Percentiles rank a stretch among this genome's conserved stretches.
Evolutionary conservation across 1,139 yeast genomes (phyloP).

Genomic region (Magnusiomyces magnusii): DNA sequence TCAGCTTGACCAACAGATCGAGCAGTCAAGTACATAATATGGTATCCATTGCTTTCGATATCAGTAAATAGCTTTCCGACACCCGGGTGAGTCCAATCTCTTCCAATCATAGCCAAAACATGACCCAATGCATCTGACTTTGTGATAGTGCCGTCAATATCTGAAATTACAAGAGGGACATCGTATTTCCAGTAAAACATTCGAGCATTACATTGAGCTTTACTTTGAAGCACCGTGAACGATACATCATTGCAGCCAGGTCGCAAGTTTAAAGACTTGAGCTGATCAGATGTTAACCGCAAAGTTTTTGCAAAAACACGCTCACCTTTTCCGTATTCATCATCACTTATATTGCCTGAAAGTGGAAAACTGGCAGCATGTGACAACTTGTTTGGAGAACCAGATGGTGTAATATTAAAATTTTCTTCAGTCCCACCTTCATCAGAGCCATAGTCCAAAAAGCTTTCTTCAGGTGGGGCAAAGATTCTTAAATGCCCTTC

Average conservation of each 20-base stretch:
- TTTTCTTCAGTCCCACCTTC: neutral
- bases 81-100: constrained; percentile 98
- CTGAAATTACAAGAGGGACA: constrained; percentile 90
- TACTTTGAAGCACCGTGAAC: constrained; percentile 77
- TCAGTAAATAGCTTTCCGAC: constrained; percentile 88
- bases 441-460: neutral
- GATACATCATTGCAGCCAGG: constrained; percentile 73
- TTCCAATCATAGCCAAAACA: constrained; percentile 84
- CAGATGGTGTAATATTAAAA: neutral
- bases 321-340: constrained; percentile 6
- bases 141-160: constrained; percentile 97
- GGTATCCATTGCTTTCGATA: constrained; percentile 80
- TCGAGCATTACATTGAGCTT: constrained; percentile 64
- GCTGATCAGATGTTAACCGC: constrained; percentile 84
- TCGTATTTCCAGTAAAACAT: constrained; percentile 78
- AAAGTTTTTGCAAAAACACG: constrained; percentile 67
- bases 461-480: constrained; percentile 17
- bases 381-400: neutral
- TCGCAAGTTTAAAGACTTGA: constrained; percentile 61
- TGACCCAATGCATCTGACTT: constrained; percentile 98
- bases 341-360: neutral
- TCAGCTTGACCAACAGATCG: constrained; percentile 97
- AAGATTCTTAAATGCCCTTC: constrained; percentile 68
- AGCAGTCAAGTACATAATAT: constrained; percentile 88
- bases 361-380: constrained; percentile 5